These are phyloP conservation scores for Solanum corneliomulleri DNA, from an alignment of 257 asterid genomes.

Conservation along the genomic window DNA sequence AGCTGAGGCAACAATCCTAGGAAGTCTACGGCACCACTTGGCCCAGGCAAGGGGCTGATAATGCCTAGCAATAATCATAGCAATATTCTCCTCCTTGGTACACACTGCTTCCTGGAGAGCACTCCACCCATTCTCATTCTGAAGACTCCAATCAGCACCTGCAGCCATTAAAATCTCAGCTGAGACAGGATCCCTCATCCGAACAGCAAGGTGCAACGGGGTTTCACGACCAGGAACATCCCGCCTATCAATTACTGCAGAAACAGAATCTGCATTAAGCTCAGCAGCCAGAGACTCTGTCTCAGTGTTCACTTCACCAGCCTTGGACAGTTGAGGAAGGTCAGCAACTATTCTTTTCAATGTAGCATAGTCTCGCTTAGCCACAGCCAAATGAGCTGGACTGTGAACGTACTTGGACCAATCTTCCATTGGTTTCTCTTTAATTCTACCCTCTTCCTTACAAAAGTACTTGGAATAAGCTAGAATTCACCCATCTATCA, in stretches of 20 bases:
- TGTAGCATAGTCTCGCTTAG: constrained; percentile 48
- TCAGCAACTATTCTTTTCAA: constrained; percentile 53
- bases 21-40: constrained; percentile 98
- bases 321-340: constrained; percentile 77
- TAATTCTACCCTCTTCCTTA: constrained; percentile 4
- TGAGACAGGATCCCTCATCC: constrained; percentile 56
- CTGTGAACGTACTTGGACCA: constrained; percentile 69
- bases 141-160: constrained; percentile 99
- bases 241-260: constrained; percentile 73
- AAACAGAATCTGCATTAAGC: constrained; percentile 63
- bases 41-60: constrained; percentile 99
- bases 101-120: constrained; percentile 99
- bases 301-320: constrained; percentile 85
- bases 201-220: constrained; percentile 90
- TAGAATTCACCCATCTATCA: constrained; percentile 13
- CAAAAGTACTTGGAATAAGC: constrained; percentile 11
- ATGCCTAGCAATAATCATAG: constrained; percentile 92
- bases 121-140: constrained; percentile 98
- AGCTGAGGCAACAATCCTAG: constrained; percentile 90
- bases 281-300: constrained; percentile 83
- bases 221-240: constrained; percentile 98
- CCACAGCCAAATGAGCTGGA: constrained; percentile 83
- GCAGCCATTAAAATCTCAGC: constrained; percentile 98
- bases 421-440: constrained; percentile 55
- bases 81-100: constrained; percentile 85